Evolutionary conservation across 1,284 basidiomycete species (phyloP).

Genomic region (Lentinus polychrous): DNA sequence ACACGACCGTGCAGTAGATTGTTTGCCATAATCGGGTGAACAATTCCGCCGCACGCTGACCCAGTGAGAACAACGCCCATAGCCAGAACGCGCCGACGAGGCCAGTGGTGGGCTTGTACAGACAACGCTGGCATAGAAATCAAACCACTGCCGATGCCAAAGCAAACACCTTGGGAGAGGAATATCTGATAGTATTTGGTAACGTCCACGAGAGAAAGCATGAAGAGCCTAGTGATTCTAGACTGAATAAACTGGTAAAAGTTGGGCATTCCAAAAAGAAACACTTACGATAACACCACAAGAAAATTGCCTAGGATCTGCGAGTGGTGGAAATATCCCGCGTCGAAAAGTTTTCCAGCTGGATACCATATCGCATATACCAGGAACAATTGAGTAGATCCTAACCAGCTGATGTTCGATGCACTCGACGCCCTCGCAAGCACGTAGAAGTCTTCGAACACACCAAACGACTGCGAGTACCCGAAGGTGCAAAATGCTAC

Average conservation of each 20-base stretch:
- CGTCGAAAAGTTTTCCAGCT: conserved; percentile 19
- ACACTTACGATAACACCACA: conserved; percentile 16
- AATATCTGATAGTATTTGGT: conserved; percentile 20
- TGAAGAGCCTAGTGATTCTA: conserved; percentile 15
- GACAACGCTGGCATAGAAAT: conserved; percentile 19
- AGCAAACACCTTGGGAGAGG: conserved; percentile 30
- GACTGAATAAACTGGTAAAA: neutral
- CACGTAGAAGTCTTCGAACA: conserved; percentile 19
- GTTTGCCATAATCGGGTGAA: conserved; percentile 21
- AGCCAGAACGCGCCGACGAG: neutral
- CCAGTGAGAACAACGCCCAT: conserved; percentile 10
- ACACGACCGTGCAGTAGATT: conserved; percentile 14
- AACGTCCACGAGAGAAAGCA: conserved; percentile 16
- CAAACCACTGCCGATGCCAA: conserved; percentile 36
- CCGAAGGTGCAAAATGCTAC: conserved; percentile 4
- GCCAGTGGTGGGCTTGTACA: neutral
- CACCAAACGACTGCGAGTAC: conserved; percentile 12
- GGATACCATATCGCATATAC: conserved; percentile 14
- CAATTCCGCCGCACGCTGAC: conserved; percentile 17
- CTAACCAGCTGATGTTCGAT: conserved; percentile 23
- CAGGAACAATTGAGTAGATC: conserved; percentile 19
- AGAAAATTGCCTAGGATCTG: conserved; percentile 14
- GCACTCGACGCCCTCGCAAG: conserved; percentile 13
- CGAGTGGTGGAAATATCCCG: conserved; percentile 15
- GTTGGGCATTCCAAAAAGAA: neutral